A percentile compares a stretch with the other conserved stretches of the same genome.
phyloP scores from a whole-genome alignment of 2,329 filamentous ascomycete genomes.

The Boeremia exigua region DNA sequence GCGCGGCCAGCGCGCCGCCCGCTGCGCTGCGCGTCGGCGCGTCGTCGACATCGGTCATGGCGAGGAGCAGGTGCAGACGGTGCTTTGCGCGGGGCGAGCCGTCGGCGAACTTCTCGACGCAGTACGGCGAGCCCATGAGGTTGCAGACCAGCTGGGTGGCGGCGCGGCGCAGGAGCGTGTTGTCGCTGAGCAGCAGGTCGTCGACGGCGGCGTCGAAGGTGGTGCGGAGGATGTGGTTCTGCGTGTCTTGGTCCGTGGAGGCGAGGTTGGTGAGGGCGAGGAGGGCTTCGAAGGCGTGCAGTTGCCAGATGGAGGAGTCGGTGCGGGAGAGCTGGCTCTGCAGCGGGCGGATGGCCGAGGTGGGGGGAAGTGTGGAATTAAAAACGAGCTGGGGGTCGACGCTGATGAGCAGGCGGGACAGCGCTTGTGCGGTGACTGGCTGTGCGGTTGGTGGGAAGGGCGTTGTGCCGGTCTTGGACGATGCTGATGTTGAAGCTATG shows the following conservation, averaged over 20 bases:
- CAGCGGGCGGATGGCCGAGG: constrained; percentile 82
- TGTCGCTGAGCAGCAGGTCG: constrained; percentile 79
- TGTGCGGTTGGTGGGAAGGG: constrained; percentile 34
- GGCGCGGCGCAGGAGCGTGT: constrained; percentile 78
- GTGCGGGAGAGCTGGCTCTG: constrained; percentile 74
- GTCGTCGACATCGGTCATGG: constrained; percentile 86
- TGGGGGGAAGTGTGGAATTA: constrained; percentile 73
- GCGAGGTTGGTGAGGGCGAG: constrained; percentile 95
- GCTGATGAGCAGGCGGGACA: constrained; percentile 85
- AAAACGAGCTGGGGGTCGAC: constrained; percentile 87
- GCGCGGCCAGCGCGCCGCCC: constrained; percentile 83
- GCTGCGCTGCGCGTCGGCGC: constrained; percentile 79
- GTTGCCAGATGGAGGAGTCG: constrained; percentile 66
- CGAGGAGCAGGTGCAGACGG: constrained; percentile 82
- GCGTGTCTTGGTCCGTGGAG: constrained; percentile 69
- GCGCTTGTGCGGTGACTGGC: constrained; percentile 74
- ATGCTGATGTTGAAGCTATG: constrained; percentile 54
- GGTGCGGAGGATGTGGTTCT: constrained; percentile 72
- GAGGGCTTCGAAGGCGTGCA: constrained; percentile 88
- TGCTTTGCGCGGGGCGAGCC: constrained; percentile 69
- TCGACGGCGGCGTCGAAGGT: constrained; percentile 76
- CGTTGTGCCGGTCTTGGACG: constrained; percentile 49
- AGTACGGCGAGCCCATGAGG: constrained; percentile 72
- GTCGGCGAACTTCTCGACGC: constrained; percentile 73
- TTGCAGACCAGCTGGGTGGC: constrained; percentile 92